Evolutionary conservation across 2,329 filamentous ascomycete genomes (phyloP).

Genomic region (Apiospora sp.): DNA sequence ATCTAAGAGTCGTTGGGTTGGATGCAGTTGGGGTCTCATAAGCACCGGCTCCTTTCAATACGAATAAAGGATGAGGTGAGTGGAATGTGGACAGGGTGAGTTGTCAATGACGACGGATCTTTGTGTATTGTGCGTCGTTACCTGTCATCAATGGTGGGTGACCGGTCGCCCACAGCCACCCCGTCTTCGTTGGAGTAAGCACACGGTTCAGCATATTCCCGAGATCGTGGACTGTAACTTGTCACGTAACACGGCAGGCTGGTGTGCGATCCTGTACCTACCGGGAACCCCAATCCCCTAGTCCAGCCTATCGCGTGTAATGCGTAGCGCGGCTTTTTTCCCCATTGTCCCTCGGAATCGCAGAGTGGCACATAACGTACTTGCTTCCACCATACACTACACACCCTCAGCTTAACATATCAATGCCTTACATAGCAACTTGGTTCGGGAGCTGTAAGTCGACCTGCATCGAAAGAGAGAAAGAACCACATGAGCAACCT

Average conservation of each 20-base stretch:
- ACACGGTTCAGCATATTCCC: background rate
- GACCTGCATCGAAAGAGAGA: too few species aligned
- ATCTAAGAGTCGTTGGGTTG: background rate
- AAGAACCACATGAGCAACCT: too few species aligned
- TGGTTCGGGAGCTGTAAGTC: too few species aligned
- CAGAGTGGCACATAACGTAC: background rate
- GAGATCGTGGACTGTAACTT: background rate
- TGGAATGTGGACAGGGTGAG: background rate
- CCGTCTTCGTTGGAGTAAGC: background rate
- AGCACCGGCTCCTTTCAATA: background rate
- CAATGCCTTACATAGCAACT: too few species aligned
- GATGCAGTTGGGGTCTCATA: background rate
- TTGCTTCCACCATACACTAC: background rate
- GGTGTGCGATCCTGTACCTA: background rate
- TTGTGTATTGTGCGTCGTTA: background rate
- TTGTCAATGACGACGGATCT: background rate
- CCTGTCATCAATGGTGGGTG: background rate
- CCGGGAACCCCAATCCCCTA: background rate
- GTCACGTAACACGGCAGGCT: background rate
- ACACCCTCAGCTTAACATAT: background rate
- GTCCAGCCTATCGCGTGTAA: conserved; percentile 10
- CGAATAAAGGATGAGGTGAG: background rate
- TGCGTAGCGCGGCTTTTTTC: background rate
- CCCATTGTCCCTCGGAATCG: background rate
- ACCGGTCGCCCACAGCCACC: background rate